Evolutionary conservation across 2,329 filamentous ascomycete genomes (phyloP).

Genomic region (Colletotrichum shisoi): DNA sequence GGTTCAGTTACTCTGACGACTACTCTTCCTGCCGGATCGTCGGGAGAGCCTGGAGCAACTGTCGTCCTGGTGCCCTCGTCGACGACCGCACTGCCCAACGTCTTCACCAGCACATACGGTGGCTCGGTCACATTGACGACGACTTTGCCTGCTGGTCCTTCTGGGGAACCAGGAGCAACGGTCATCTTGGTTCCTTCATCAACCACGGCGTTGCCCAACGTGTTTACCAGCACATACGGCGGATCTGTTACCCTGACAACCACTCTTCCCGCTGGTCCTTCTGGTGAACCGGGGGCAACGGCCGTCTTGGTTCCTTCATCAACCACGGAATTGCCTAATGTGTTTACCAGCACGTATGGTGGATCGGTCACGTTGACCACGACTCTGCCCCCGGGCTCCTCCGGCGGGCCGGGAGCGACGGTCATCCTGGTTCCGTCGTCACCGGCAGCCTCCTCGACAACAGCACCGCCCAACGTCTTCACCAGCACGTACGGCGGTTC

Average conservation of each 20-base stretch:
- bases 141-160: not conserved
- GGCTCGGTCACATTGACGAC: conserved; percentile 8
- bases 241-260: conserved; percentile 2
- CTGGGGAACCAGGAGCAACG: not conserved
- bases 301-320: not conserved
- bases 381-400: not conserved
- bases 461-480: not conserved
- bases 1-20: conserved; percentile 5
- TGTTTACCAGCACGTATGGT: conserved; percentile 1
- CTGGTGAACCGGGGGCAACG: not conserved
- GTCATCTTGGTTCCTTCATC: conserved; percentile 1
- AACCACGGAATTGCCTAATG: not conserved
- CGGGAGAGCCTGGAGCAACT: not conserved
- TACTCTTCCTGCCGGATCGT: not conserved
- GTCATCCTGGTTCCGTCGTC: not conserved
- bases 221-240: not conserved
- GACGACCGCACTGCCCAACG: not conserved
- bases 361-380: not conserved
- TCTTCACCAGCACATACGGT: conserved; percentile 14
- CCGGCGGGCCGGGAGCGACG: not conserved
- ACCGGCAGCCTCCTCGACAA: no score
- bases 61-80: conserved; percentile 1
- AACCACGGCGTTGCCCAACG: not conserved
- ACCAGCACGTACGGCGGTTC: conserved; percentile 25
- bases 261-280: not conserved